Percentiles rank a stretch among this genome's conserved stretches.
These are phyloP conservation scores for Viola pubescens DNA, from an alignment of 441 rosid genomes.

Conservation along the genomic window DNA sequence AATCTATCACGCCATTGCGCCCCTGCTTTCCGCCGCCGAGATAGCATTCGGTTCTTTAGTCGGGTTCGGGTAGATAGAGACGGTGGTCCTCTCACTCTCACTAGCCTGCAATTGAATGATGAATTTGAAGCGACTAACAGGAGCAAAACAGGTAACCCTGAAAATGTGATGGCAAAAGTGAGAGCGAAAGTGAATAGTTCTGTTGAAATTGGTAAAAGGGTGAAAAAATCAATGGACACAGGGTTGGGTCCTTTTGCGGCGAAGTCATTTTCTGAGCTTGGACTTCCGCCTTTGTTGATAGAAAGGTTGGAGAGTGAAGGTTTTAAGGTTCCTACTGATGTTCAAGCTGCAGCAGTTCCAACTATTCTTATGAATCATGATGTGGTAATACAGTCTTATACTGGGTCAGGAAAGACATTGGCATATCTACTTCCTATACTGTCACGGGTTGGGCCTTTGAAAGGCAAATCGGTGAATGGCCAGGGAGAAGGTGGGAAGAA, in stretches of 20 bases:
- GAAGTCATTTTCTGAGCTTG: constrained; percentile 77
- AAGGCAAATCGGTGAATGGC: constrained; percentile 28
- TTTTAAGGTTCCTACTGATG: constrained; percentile 72
- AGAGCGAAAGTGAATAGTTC: constrained; percentile 24
- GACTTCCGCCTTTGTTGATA: constrained; percentile 53
- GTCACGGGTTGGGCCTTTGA: constrained; percentile 66
- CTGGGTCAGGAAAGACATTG: constrained; percentile 85
- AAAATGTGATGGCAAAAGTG: constrained; percentile 11
- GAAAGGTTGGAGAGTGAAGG: constrained; percentile 70
- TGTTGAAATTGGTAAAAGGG: constrained; percentile 26
- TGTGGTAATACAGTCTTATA: constrained; percentile 85
- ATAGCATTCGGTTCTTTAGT: constrained; percentile 30
- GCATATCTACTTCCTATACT: constrained; percentile 47
- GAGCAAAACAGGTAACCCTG: constrained; percentile 17
- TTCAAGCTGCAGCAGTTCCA: constrained; percentile 78
- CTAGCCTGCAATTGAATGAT: constrained; percentile 43
- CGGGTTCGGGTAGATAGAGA: constrained; percentile 22
- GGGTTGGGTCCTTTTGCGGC: constrained; percentile 60
- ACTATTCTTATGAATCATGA: constrained; percentile 60
- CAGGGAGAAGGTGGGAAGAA: constrained; percentile 34
- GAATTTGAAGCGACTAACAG: constrained; percentile 24
- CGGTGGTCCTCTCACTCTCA: constrained; percentile 48
- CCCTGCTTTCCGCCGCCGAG: constrained; percentile 26
- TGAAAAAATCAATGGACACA: constrained; percentile 32
- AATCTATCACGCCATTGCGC: constrained; percentile 39